These are phyloP conservation scores for Nigrospora sphaerica DNA, from an alignment of 2,329 filamentous ascomycete species.

Conservation along the genomic window DNA sequence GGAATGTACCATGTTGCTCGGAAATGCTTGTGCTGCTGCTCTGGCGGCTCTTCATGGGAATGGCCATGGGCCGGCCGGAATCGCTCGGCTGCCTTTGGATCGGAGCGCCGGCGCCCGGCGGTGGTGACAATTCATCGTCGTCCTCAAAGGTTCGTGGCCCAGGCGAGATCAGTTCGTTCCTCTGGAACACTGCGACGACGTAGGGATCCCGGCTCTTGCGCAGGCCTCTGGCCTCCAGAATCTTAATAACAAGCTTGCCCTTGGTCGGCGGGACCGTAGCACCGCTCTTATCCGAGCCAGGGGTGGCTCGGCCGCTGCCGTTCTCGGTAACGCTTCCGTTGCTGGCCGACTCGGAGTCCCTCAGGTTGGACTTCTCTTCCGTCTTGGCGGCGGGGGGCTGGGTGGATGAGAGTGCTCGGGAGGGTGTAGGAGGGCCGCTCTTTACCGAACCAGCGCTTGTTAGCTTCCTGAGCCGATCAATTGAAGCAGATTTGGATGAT, in stretches of 20 bases:
- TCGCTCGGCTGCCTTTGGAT: constrained; percentile 72
- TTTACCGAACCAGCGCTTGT: constrained; percentile 74
- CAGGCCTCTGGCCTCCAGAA: constrained; percentile 76
- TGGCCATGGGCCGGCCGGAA: constrained; percentile 79
- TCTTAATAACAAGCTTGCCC: constrained; percentile 85
- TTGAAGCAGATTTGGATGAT: constrained; percentile 51
- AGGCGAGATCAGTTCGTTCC: constrained; percentile 90
- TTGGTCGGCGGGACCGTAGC: constrained; percentile 66
- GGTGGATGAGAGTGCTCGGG: constrained; percentile 70
- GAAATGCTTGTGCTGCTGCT: constrained; percentile 87
- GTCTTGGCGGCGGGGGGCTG: constrained; percentile 43
- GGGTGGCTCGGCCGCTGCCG: constrained; percentile 47
- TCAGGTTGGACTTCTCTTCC: constrained; percentile 14
- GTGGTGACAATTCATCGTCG: constrained; percentile 45
- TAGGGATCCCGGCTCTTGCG: constrained; percentile 83
- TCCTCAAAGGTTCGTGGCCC: constrained; percentile 63
- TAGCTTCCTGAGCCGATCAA: constrained; percentile 76
- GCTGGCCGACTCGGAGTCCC: constrained; percentile 16
- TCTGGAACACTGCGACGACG: constrained; percentile 93
- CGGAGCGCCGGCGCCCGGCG: constrained; percentile 49
- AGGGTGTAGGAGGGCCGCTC: constrained; percentile 88
- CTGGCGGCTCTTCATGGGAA: constrained; percentile 93
- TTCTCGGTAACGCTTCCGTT: constrained; percentile 29
- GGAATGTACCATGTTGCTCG: constrained; percentile 50
- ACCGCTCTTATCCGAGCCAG: constrained; percentile 36